Evolutionary conservation across 306 rosid genomes (phyloP).

Genomic region (Vigna hirtella): DNA sequence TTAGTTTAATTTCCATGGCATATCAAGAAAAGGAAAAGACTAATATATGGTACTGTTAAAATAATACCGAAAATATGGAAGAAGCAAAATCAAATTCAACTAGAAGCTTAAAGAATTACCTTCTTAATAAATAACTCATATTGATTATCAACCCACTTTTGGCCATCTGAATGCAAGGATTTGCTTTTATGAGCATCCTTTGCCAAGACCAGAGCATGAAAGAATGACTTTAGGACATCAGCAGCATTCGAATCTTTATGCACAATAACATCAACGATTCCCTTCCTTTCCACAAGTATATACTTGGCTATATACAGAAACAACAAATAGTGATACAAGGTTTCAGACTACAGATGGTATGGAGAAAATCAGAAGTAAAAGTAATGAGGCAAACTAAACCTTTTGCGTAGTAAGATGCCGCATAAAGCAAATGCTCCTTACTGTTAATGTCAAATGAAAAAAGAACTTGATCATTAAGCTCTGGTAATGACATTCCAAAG

Average conservation of each 20-base stretch:
- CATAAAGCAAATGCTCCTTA: constrained; percentile 66
- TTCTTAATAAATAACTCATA: constrained; percentile 67
- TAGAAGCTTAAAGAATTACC: constrained; percentile 57
- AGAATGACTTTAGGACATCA: constrained; percentile 71
- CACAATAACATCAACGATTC: constrained; percentile 58
- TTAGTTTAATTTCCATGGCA: constrained; percentile 17
- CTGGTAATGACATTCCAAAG: constrained; percentile 35
- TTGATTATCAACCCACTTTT: constrained; percentile 79
- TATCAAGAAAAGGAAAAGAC: not conserved
- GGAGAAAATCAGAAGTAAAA: constrained; percentile 23
- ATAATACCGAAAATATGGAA: not conserved
- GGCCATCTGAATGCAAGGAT: constrained; percentile 71
- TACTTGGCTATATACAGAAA: constrained; percentile 67
- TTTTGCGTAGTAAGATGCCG: constrained; percentile 68
- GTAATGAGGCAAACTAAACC: constrained; percentile 53
- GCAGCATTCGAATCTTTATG: constrained; percentile 84
- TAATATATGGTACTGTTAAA: not conserved
- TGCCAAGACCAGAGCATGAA: constrained; percentile 77
- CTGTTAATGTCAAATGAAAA: constrained; percentile 39
- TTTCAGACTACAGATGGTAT: constrained; percentile 33
- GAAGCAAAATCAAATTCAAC: constrained; percentile 32
- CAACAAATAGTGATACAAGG: constrained; percentile 38
- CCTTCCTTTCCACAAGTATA: constrained; percentile 82
- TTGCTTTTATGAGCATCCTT: constrained; percentile 50
- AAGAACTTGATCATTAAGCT: constrained; percentile 7